Percentiles rank a stretch among this genome's conserved stretches.
Conservation (phyloP, 768 basidiomycete species). For the Russula sp. region DNA sequence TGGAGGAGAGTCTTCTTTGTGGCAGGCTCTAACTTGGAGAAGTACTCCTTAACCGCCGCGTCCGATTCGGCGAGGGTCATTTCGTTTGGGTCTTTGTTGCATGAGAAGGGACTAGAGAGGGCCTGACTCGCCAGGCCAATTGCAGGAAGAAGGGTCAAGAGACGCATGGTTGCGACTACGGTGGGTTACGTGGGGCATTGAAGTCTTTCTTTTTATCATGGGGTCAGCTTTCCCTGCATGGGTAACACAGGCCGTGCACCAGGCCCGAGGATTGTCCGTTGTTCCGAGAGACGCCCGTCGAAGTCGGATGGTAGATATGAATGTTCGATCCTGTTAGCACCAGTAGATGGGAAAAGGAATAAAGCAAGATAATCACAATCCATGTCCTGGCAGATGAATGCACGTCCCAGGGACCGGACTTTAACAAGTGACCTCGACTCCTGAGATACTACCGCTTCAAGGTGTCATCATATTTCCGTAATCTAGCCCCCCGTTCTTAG, state of each 20-base stretch:
- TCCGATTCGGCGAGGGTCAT: slow-evolving; percentile 7
- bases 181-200: neutral
- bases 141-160: slow-evolving; percentile 3
- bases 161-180: slow-evolving; percentile 4
- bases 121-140: slow-evolving; percentile 6
- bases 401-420: neutral
- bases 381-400: neutral
- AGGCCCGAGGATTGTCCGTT: neutral
- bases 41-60: slow-evolving; percentile 8
- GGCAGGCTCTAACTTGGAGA: slow-evolving; percentile 5
- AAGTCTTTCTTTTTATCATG: neutral
- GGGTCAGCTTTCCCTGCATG: neutral
- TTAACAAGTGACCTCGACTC: neutral
- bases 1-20: slow-evolving; percentile 10
- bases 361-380: neutral
- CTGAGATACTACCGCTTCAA: neutral
- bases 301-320: neutral
- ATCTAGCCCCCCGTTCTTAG: neutral
- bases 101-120: neutral
- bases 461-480: neutral
- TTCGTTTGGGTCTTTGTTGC: slow-evolving; percentile 1
- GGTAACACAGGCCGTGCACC: neutral
- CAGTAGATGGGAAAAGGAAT: neutral
- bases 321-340: neutral
- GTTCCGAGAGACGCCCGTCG: neutral